Base-by-base conservation (phyloP, 805 yeast species). In the Metschnikowia chrysomelidarum region DNA sequence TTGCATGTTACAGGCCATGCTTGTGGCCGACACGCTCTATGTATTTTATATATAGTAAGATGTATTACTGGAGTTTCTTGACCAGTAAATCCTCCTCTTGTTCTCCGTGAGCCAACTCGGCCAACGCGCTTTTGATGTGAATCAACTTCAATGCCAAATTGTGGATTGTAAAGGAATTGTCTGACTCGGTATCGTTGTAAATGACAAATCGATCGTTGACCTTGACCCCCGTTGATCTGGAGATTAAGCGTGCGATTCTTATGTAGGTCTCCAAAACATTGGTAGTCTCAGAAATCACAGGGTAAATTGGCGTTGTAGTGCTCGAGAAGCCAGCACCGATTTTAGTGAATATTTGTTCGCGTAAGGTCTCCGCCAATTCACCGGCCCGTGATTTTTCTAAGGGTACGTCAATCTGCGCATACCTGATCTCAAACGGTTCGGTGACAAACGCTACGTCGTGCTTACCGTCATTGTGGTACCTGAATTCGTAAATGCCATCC, bases 391-490 rank as follows among this genome's bases (percentile, higher is more conserved):
- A 43, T n/a, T 58, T 59, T 24, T 54, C 54, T 14, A 36, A 29
- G 27, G 73, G 65, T 35, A 64, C 64, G 2, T 56, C 51, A 6
- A 79, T 49, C 17, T 51, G 40, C 6, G 72, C 69, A 19, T 67
- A 52, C 21, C 61, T 65, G 28, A 85, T 64, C 54, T 80, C 83
- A 54, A 85, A 81, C 13, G 88, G 86, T 38, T 67, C 69, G 0
- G 88, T 76, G 20, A 78, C 71, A 42, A 70, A 67, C 16, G 78
- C 65, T n/a, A 84, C 94, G 38, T 77, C 80, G 53, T 85, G 94
- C 30, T 78, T 73, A 16, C 76, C 78, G 31, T 69, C 72, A 34
- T 73, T 66, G 52, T 85, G 93, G 50, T 81, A 81, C 54, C 94
- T 69, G 45, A 85, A 70, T 58, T 85, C 91, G 58, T 78, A 85